Base-by-base conservation (phyloP, 768 basidiomycete genomes). In the Pleurotus giganteus region DNA sequence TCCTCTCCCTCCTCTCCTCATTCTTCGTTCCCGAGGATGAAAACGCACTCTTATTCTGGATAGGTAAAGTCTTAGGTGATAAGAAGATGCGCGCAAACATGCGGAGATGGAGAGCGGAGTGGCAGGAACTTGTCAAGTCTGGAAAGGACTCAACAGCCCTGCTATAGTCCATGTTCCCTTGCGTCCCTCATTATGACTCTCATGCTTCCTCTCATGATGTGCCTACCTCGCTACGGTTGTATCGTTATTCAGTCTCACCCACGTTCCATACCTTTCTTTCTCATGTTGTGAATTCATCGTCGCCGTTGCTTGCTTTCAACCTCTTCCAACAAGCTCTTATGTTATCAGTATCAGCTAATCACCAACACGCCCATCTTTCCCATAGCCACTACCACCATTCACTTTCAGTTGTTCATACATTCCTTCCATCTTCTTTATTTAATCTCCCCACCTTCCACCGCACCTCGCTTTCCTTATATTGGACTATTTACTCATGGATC, bases 21-120 rank as follows among this genome's bases (percentile, higher is more conserved):
- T 96, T 94, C 72, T 98, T 97, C 65, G 86, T 98, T 5, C 91
- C 93, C 0, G 91, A 96, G 68, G 85, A 91, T 62, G 96, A 98
- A 58, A 84, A 98, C 61, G 71, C 76, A 3, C 75, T 97, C 24
- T 71, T 99, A 61, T 69, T 74, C 1, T 99, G 95, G 95, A 84
- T 98, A 45, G 81, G 87, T 66, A 77, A 69, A 58, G 73, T 73
- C 54, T 71, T 83, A 6, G 73, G 72, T 12, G 76, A 81, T 65
- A 81, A 82, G 71, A 92, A 86, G 58, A 70, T 96, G 42, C 77
- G 88, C 49, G 65, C 73, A 15, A 83, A 75, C 60, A 95, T 98
- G 79, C 67, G 63, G 24, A 67, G 63, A 46, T 98, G 95, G 96
- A 77, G 93, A 59, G 68, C 66, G 36, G 89, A 94, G 60, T 98